Base-by-base conservation (phyloP, 2,329 filamentous ascomycete genomes). In the Dactylonectria estremocensis region DNA sequence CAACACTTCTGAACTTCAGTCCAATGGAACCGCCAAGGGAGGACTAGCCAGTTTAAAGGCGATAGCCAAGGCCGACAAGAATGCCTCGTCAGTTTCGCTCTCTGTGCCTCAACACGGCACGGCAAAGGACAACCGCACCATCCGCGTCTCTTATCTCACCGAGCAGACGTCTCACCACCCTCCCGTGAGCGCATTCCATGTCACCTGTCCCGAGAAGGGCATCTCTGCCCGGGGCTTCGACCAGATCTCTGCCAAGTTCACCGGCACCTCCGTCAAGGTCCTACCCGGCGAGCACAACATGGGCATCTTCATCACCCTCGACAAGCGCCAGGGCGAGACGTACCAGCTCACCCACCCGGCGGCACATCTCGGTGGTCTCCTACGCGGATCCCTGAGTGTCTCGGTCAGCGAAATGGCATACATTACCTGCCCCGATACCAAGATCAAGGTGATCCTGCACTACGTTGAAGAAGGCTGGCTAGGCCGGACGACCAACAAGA, bases 111-210 rank as follows among this genome's bases (percentile, higher is more conserved):
- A 86, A 76, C 79, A 85, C 68, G 78, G 76, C 43, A 80, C 82
- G n/a, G 71, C 81, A 52, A 72, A 82, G 13, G 84, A 85, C 59
- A 82, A 81, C 67, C 87, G 86, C 31, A 76, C 77, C n/a, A 88
- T 97, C 74, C 93, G 92, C 74, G 90, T 99, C 74, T 97, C 95
- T 10, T 99, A 97, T 80, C 87, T 99, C 68, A 98, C 96, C 28
- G 96, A 99, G 83, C 96, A 99, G 83, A 99, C 96, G 9, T 98
- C 95, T 8, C 96, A 99, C 77, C 96, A 99, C 82, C 96, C 96
- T 37, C 96, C 96, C 10, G 95, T 99, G 72, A 98, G 95, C 74
- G 96, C 96, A 14, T 99, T 97, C 82, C 95, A 93, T 80, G 91
- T 98, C 71, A 92, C 95, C 77, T 99, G 96, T 78, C 95, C 95